Base-by-base conservation (phyloP, 352 stramenopile genomes). In the Thalassiosira oceanica region DNA sequence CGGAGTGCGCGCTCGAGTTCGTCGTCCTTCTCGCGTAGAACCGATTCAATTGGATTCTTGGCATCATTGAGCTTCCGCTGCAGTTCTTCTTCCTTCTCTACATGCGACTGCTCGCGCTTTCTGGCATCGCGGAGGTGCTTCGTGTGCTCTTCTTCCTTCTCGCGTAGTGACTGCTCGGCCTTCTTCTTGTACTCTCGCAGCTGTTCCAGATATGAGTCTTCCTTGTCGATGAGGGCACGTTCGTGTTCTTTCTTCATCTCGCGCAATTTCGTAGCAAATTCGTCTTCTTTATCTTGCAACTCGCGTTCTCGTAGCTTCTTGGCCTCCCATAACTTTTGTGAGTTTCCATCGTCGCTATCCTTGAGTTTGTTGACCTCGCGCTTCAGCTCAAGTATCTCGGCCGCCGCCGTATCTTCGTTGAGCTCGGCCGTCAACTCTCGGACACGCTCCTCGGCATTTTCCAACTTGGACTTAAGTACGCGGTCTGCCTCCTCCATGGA, bases 271-370 rank as follows among this genome's bases (percentile, higher is more conserved):
- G 11, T n/a, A 18, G 21, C 29, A 33, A 18, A 58, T 16, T 71
- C 51, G 53, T 77, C 66, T 24, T 71, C 66, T 35, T 67, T 71
- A 6, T 65, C 62, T 54, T 66, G 52, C 5, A 74, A 13, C 10
- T 44, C 53, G 39, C 45, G 41, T 11, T 61, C 20, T 8, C 56
- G 54, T 3, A 41, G 13, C 35, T 63, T 65, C n/a, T 74, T 56
- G 18, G 62, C 62, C 29, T 74, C 53, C 52, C 44, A 50, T 0
- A 74, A 26, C 31, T 74, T 51, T 28, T 41, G 16, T 2, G 43
- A 27, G n/a, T 55, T 37, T 0, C 13, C 39, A 23, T 61, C 28
- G 1, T 52, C 29, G 11, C 52, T 53, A 39, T 62, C 33, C 52
- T 70, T 23, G 24, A 77, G 39, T 10, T 55, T 46, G 20, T 48